Percentiles rank a stretch among this genome's conserved stretches.
phyloP scores from a whole-genome alignment of 257 asterid genomes.

The Fraxinus excelsior region DNA sequence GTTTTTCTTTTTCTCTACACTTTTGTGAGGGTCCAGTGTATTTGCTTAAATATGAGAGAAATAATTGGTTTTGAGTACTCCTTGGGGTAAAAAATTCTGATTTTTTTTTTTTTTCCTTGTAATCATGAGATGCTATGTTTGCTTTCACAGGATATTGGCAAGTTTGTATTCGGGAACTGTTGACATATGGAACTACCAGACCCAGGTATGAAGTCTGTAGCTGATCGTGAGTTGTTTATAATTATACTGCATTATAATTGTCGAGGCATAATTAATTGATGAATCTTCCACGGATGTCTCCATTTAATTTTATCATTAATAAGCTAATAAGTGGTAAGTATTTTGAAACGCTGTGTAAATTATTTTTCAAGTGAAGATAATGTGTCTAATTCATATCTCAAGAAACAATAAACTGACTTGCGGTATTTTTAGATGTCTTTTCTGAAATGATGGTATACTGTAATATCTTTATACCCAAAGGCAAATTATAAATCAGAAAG shows the following conservation, averaged over 20 bases:
- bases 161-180: conserved; percentile 90
- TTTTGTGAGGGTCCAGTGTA: conserved; percentile 1
- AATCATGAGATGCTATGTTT: conserved; percentile 23
- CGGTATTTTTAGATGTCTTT: conserved; percentile 9
- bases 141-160: conserved; percentile 69
- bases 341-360: conserved; percentile 8
- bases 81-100: neutral
- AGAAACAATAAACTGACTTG: neutral
- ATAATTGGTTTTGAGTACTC: conserved; percentile 7
- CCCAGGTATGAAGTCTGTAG: conserved; percentile 57
- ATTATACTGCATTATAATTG: conserved; percentile 4
- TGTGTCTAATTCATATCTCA: neutral
- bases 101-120: neutral
- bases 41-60: conserved; percentile 10
- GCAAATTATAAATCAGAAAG: neutral
- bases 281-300: conserved; percentile 5
- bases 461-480: neutral
- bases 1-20: conserved; percentile 10
- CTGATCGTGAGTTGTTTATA: conserved; percentile 9
- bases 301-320: neutral
- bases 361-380: conserved; percentile 14
- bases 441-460: neutral
- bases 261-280: conserved; percentile 11
- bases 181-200: conserved; percentile 90
- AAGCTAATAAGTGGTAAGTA: neutral